phyloP scores from a whole-genome alignment of 2,329 filamentous ascomycete species.

The Scedosporium minutisporum region DNA sequence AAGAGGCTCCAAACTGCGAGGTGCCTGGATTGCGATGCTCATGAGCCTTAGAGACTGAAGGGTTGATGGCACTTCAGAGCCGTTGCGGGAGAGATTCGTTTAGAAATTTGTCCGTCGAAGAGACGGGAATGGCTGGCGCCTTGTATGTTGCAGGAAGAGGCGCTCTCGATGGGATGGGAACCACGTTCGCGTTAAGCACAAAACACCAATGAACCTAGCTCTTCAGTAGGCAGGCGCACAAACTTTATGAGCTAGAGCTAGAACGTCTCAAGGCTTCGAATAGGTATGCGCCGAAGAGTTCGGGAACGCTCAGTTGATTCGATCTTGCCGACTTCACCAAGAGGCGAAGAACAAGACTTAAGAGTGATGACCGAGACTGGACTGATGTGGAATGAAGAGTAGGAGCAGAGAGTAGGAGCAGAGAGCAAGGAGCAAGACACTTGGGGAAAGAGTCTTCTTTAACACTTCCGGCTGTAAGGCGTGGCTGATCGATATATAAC shows the following conservation, averaged over 20 bases:
- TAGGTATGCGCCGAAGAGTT: too few relatives aligned
- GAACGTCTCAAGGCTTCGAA: neutral
- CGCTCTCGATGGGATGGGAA: too few relatives aligned
- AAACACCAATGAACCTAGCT: too few relatives aligned
- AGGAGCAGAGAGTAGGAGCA: neutral
- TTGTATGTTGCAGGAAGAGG: neutral
- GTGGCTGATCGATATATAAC: neutral
- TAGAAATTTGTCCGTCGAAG: neutral
- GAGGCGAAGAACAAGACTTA: neutral
- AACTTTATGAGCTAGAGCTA: neutral
- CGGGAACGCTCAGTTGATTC: too few relatives aligned
- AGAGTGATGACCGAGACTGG: neutral
- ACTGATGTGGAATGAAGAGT: neutral
- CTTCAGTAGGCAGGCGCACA: too few relatives aligned
- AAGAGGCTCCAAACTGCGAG: slow-evolving; percentile 8
- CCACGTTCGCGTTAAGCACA: too few relatives aligned
- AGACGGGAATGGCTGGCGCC: neutral
- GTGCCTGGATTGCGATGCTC: slow-evolving; percentile 7
- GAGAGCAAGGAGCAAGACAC: neutral
- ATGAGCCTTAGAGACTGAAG: neutral
- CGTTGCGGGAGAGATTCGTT: neutral
- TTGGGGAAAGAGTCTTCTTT: neutral
- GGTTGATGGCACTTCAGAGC: slow-evolving; percentile 5
- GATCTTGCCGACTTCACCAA: neutral
- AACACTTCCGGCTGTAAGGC: neutral